These are phyloP conservation scores for Pinus tabuliformis DNA, from an alignment of 75 land plant species.

Conservation along the genomic window DNA sequence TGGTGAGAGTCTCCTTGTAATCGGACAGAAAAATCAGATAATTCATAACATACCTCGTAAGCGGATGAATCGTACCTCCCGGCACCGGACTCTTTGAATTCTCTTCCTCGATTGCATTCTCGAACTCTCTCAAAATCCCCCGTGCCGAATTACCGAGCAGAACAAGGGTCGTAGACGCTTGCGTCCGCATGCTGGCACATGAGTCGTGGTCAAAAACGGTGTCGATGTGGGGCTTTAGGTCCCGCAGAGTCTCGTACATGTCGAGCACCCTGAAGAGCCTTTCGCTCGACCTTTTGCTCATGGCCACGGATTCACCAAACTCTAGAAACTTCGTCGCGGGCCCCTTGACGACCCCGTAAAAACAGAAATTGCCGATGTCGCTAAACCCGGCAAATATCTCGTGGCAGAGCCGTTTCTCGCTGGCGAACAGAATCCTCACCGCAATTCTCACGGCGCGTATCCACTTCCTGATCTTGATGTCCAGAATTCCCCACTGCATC, in stretches of 20 bases:
- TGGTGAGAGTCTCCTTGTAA: constrained; percentile 33
- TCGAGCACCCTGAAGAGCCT: constrained; percentile 58
- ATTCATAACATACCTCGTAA: constrained; percentile 73
- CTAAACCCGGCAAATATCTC: constrained; percentile 36
- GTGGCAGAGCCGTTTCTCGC: constrained; percentile 55
- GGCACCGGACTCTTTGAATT: constrained; percentile 29
- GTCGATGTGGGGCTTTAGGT: constrained; percentile 36
- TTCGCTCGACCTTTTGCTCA: constrained; percentile 38
- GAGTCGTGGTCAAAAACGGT: constrained; percentile 36
- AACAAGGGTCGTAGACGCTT: constrained; percentile 30
- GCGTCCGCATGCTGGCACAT: constrained; percentile 22
- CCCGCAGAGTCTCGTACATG: constrained; percentile 54
- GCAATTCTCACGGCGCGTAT: constrained; percentile 40
- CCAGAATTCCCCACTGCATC: constrained; percentile 47
- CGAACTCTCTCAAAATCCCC: constrained; percentile 40
- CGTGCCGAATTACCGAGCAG: constrained; percentile 37
- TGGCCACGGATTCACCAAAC: constrained; percentile 62
- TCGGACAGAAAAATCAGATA: constrained; percentile 42
- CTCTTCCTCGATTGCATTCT: constrained; percentile 22
- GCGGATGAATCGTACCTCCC: constrained; percentile 51
- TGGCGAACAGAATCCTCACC: constrained; percentile 49
- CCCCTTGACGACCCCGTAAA: constrained; percentile 44
- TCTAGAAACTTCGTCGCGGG: constrained; percentile 52
- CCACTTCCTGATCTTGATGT: constrained; percentile 57
- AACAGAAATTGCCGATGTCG: constrained; percentile 29